These are phyloP conservation scores for Exidia glandulosa DNA, from an alignment of 768 basidiomycete species.

Conservation along the genomic window DNA sequence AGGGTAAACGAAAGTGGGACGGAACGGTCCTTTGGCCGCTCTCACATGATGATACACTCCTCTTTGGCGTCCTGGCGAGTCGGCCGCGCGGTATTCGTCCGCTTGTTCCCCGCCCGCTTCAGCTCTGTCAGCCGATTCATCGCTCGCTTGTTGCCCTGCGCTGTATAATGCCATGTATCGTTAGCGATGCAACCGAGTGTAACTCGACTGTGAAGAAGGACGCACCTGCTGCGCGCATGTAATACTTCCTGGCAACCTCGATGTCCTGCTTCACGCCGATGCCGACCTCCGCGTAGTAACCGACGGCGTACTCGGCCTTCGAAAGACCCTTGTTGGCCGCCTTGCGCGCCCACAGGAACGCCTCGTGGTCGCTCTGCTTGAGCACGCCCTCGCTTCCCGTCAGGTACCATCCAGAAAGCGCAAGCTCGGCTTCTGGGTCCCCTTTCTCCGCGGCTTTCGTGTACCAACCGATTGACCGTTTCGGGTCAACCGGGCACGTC, in stretches of 20 bases:
- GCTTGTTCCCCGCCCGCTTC: conserved; percentile 78
- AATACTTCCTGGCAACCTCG: conserved; percentile 96
- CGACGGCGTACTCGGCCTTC: conserved; percentile 98
- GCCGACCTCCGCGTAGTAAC: conserved; percentile 95
- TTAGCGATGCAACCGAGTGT: not conserved
- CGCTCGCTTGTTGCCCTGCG: conserved; percentile 96
- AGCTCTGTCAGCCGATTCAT: conserved; percentile 94
- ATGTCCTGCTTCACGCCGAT: conserved; percentile 95
- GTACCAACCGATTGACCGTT: conserved; percentile 95
- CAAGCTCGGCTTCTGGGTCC: conserved; percentile 87
- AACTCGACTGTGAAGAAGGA: conserved; percentile 10
- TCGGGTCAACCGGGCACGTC: conserved; percentile 85
- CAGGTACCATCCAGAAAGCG: conserved; percentile 96
- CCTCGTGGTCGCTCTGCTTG: conserved; percentile 96
- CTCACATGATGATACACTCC: conserved; percentile 75
- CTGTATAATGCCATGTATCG: conserved; percentile 35
- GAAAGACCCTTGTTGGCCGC: conserved; percentile 94
- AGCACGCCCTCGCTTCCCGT: conserved; percentile 91
- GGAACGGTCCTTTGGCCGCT: not conserved
- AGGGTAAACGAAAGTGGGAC: too few relatives aligned
- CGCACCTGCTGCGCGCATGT: conserved; percentile 96
- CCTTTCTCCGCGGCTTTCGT: conserved; percentile 97
- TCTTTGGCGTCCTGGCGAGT: conserved; percentile 90
- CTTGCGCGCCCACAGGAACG: conserved; percentile 95
- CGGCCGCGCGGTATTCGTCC: conserved; percentile 67